Evolutionary conservation across 345 rosid genomes (phyloP), one percentile per base, ranked within the genome.

Genomic region (Kernera saxatilis): DNA sequence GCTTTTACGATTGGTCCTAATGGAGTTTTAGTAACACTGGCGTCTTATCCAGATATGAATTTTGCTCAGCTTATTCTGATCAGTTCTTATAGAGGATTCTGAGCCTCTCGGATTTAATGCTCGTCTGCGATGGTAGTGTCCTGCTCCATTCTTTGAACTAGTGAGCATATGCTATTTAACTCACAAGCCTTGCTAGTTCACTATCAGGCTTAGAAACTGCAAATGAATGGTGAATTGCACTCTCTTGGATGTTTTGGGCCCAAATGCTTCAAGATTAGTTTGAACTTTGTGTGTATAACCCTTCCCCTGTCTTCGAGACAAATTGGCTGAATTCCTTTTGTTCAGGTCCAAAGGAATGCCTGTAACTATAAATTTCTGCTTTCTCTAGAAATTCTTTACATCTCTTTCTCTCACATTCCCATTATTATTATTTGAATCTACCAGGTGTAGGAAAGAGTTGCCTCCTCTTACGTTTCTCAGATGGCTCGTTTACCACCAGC

Each of bases 391-490:
- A 8, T 15, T 23, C 43, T 32, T 25, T 41, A 0, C 26, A 37
- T 67, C 15, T 18, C 21, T 30, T 14, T 43, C 41, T 40, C 27
- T 60, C 37, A 36, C 26, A 41, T 71, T 25, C 7, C 0, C 39
- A n/a, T 44, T 35, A 6, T 32, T 17, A n/a, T n/a, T n/a, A n/a
- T 4, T 17, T 70, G 33, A 14, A 71, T 51, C 33, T 41, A 14
- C 35, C 82, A 87, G 98, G 98, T 75, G 94, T 89, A 72, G 98
- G 98, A 26, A 92, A 89, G 86, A 92, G 98, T 88, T 92, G 98
- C 70, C 84, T 92, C 50, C 96, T 92, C 73, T 74, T 92, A 64
- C 94, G 98, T 56, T 92, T 92, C 78, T 92, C 98, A 7, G 96
- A 92, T 81, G 98, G 96, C 74, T 92, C 98, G 65, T 92, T 92